Evolutionary conservation across 176 grass and related monocot species (phyloP), one percentile per base, ranked within the genome.

Genomic region (Secale cereale): DNA sequence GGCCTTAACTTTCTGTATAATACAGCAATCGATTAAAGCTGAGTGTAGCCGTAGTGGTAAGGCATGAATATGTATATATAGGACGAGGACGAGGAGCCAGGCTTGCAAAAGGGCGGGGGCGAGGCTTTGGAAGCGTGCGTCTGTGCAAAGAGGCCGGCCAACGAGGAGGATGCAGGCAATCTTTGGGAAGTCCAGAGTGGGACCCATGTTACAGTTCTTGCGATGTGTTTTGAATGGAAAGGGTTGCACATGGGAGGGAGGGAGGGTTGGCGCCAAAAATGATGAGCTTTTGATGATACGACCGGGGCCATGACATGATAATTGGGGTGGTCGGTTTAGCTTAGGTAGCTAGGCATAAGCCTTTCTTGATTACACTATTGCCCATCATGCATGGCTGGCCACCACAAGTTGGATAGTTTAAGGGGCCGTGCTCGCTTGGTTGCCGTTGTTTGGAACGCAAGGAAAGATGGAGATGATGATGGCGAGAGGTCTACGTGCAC

Each of bases 121-220:
- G 37, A 52, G 33, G 88, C 87, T 94, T 95, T 98, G 68, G 52
- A 81, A 89, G 89, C 91, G 90, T 92, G 91, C 93, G 59, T 59
- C 76, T 82, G 85, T 76, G 88, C 83, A 84, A 92, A 92, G 86
- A 81, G 54, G 70, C 40, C 82, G 54, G 59, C 50, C 87, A 81
- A 89, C 83, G 19, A 78, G 81, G 77, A 28, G 50, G 81, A 80
- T 25, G 39, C 61, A 81, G 65, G 78, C 77, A 35, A 86, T 82
- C 60, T 83, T 69, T 90, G 75, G 68, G 66, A 80, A 80, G 89
- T 87, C 66, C 81, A 27, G 7, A 76, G 36, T 40, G 77, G 81
- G 80, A 6, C 35, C 76, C 89, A 76, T 31, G 88, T 66, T 56
- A 33, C 14, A 78, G 14, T 65, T 63, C 23, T 27, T 16, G 14